Evolutionary conservation across 2,329 filamentous ascomycete genomes (phyloP).

Genomic region (Fusarium mexicanum): DNA sequence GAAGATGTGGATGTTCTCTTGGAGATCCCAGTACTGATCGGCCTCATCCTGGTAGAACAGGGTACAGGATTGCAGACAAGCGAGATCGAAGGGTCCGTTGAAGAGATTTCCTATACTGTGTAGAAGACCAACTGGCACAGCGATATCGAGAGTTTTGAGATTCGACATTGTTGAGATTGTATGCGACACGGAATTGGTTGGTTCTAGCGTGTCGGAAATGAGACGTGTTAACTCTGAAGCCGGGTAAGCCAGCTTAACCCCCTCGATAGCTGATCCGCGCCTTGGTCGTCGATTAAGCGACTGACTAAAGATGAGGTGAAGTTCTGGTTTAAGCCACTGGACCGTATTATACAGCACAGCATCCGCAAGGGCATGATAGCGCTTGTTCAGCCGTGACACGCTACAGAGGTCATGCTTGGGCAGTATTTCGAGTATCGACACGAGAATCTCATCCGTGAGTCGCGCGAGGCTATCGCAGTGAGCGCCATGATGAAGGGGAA

Average conservation of each 20-base stretch:
- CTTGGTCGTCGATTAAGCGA: conserved; percentile 57
- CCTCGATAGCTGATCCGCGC: conserved; percentile 58
- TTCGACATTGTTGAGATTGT: conserved; percentile 62
- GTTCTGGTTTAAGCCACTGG: conserved; percentile 57
- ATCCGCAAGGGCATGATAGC: conserved; percentile 57
- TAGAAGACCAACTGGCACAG: conserved; percentile 55
- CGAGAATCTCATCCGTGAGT: conserved; percentile 53
- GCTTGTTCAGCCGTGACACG: conserved; percentile 55
- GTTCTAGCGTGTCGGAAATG: conserved; percentile 50
- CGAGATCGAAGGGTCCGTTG: conserved; percentile 61
- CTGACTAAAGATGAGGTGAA: conserved; percentile 60
- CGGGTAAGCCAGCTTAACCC: conserved; percentile 57
- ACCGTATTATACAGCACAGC: conserved; percentile 59
- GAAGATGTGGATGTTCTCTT: conserved; percentile 63
- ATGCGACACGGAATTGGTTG: conserved; percentile 55
- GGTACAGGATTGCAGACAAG: conserved; percentile 57
- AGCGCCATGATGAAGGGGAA: background rate
- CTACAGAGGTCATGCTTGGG: conserved; percentile 54
- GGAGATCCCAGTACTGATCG: conserved; percentile 60
- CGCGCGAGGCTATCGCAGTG: conserved; percentile 33
- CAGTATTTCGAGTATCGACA: conserved; percentile 52
- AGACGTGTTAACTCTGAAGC: conserved; percentile 55
- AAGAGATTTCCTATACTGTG: conserved; percentile 60
- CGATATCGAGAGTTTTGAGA: conserved; percentile 57
- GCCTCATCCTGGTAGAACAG: conserved; percentile 58